These are phyloP conservation scores for Leccinum griseonigrum DNA, from an alignment of 1,284 basidiomycete genomes.

Conservation along the genomic window DNA sequence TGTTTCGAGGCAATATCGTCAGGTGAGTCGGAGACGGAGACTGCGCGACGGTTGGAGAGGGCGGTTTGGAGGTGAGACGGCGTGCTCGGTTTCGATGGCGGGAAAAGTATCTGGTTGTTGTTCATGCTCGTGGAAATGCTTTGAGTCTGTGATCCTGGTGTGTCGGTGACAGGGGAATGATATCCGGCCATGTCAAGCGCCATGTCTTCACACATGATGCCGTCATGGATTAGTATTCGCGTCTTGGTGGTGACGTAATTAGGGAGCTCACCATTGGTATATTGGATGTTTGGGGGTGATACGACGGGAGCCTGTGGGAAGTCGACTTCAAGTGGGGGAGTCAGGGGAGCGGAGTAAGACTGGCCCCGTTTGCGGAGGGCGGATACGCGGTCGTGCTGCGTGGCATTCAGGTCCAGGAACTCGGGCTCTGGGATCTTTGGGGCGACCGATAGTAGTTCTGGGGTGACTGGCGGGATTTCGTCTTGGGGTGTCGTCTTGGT, in stretches of 20 bases:
- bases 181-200: constrained; percentile 69
- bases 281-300: constrained; percentile 64
- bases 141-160: constrained; percentile 7
- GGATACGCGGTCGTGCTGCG: constrained; percentile 11
- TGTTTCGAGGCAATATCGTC: constrained; percentile 11
- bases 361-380: constrained; percentile 23
- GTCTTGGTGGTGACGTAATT: constrained; percentile 25
- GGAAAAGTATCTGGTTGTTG: constrained; percentile 22
- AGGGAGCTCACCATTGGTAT: constrained; percentile 54
- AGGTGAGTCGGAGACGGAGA: constrained; percentile 26
- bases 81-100: constrained; percentile 12
- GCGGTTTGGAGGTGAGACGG: constrained; percentile 25
- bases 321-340: constrained; percentile 23
- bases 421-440: constrained; percentile 38
- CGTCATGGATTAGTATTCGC: constrained; percentile 2
- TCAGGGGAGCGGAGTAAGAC: constrained; percentile 29
- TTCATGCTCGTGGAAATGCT: constrained; percentile 1
- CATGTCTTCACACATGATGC: constrained; percentile 43
- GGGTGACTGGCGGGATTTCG: constrained; percentile 24
- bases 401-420: constrained; percentile 31
- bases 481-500: constrained; percentile 44
- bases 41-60: constrained; percentile 23
- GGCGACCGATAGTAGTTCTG: constrained; percentile 13
- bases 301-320: constrained; percentile 28
- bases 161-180: constrained; percentile 43